Evolutionary conservation across 2,329 filamentous ascomycete species (phyloP).

Genomic region (Fusarium sp.): DNA sequence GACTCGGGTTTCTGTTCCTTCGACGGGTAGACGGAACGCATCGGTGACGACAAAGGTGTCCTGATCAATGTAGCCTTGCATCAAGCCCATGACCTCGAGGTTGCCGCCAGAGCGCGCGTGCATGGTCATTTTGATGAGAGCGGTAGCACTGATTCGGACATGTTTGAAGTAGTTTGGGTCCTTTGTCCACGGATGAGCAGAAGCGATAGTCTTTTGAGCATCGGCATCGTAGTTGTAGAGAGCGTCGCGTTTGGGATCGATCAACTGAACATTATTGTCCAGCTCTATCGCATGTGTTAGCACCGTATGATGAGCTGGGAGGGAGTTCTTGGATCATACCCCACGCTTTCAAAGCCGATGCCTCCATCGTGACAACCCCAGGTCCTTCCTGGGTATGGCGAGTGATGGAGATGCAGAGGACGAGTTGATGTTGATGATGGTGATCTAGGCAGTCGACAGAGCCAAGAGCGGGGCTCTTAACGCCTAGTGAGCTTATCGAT

Average conservation of each 20-base stretch:
- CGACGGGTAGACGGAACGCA: constrained; percentile 91
- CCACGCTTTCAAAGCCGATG: constrained; percentile 47
- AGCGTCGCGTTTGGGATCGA: constrained; percentile 88
- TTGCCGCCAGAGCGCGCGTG: constrained; percentile 94
- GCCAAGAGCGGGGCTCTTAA: not conserved
- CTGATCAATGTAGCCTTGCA: constrained; percentile 92
- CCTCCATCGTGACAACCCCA: constrained; percentile 41
- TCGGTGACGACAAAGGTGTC: constrained; percentile 93
- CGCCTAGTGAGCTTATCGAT: constrained; percentile 36
- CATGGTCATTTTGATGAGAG: constrained; percentile 99
- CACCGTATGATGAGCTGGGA: not conserved
- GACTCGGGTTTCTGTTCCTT: constrained; percentile 97
- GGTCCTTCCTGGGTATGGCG: constrained; percentile 17
- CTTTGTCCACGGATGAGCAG: constrained; percentile 77
- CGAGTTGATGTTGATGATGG: constrained; percentile 26
- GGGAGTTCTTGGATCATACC: constrained; percentile 18
- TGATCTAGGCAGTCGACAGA: constrained; percentile 12
- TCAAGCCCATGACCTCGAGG: constrained; percentile 96
- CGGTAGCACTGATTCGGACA: constrained; percentile 92
- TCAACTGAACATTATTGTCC: constrained; percentile 84
- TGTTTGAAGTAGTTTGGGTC: constrained; percentile 92
- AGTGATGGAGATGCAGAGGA: constrained; percentile 24
- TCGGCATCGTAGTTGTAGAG: constrained; percentile 85
- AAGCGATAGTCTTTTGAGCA: constrained; percentile 73
- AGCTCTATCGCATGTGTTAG: constrained; percentile 69